Evolutionary conservation across 225 moss, liverwort and hornwort genomes (phyloP).

Genomic region (Marchantia polymorpha): DNA sequence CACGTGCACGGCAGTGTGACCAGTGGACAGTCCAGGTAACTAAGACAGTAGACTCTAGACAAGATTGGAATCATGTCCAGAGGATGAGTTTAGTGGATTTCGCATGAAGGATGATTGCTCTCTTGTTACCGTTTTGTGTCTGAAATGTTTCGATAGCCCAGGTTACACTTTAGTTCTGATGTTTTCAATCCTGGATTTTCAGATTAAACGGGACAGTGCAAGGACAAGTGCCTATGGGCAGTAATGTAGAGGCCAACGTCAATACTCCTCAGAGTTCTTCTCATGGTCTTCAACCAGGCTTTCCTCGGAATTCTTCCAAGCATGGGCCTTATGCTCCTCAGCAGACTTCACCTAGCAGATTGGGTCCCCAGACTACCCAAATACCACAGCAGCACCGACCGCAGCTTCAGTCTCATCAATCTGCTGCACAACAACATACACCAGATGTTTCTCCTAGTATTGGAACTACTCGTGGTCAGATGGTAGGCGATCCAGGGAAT

Average conservation of each 20-base stretch:
- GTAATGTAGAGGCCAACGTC: conserved; percentile 26
- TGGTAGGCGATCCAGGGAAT: conserved; percentile 25
- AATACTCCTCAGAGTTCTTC: conserved; percentile 27
- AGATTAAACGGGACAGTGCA: conserved; percentile 32
- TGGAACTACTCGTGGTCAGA: conserved; percentile 22
- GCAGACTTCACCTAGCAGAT: conserved; percentile 42
- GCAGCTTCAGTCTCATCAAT: conserved; percentile 28
- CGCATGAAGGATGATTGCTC: background rate
- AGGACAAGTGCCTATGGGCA: conserved; percentile 20
- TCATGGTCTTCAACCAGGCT: conserved; percentile 33
- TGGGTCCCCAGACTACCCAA: conserved; percentile 31
- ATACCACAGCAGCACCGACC: conserved; percentile 17
- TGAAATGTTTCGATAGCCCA: background rate
- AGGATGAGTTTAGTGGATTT: background rate
- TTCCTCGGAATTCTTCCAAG: conserved; percentile 28
- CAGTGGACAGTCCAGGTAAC: conserved; percentile 33
- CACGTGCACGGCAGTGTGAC: conserved; percentile 29
- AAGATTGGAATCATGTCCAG: background rate
- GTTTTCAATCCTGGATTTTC: background rate
- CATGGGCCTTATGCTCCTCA: conserved; percentile 25
- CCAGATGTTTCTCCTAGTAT: conserved; percentile 18
- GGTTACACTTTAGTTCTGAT: background rate
- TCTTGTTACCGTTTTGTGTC: background rate
- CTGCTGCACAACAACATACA: conserved; percentile 17
- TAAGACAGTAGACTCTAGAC: background rate